Base-by-base conservation (phyloP, 345 rosid species). In the Gossypium turneri region DNA sequence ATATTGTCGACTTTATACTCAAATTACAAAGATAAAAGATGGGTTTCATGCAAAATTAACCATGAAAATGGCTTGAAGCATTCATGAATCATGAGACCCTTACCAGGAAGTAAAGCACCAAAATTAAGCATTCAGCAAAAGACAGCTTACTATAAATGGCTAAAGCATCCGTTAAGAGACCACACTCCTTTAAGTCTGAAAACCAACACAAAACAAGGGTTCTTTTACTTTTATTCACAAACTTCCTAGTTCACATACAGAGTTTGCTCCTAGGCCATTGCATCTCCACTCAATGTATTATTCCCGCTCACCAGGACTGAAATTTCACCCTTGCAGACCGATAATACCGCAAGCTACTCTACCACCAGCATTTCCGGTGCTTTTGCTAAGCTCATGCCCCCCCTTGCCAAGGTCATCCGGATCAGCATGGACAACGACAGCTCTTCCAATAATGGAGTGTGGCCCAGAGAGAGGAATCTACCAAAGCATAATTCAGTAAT, bases 331-430 rank as follows among this genome's bases (percentile, higher is more conserved):
- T 79, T 89, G 93, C 51, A 89, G 78, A 51, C 91, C 62, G 7
- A 89, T 85, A 19, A 89, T 25, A 56, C 98, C 98, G 2, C 97
- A 94, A 66, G 97, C 98, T 70, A 90, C 24, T 78, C 97, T 87
- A 76, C 93, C 96, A 4, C 98, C 98, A 4, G 98, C 98, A 75
- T 94, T 94, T 74, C 98, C 98, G 2, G 98, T 94, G 72, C 81
- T 17, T 74, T 86, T 84, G 92, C 98, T 91, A 48, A 92, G 97
- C 79, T 94, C 97, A 78, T 92, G 97, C 41, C 97, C 98, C 17
- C 97, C 98, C 90, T 83, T 94, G 85, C 97, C 98, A 67, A 94
- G 98, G 82, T 92, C 98, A 86, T 95, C 98, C 74, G 96, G 94
- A 83, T 93, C 98, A 2, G 85, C 85, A 78, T 95, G 98, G 71